These are phyloP conservation scores for Asterochloris sp. DNA, from an alignment of 139 green algal genomes.

Conservation along the genomic window DNA sequence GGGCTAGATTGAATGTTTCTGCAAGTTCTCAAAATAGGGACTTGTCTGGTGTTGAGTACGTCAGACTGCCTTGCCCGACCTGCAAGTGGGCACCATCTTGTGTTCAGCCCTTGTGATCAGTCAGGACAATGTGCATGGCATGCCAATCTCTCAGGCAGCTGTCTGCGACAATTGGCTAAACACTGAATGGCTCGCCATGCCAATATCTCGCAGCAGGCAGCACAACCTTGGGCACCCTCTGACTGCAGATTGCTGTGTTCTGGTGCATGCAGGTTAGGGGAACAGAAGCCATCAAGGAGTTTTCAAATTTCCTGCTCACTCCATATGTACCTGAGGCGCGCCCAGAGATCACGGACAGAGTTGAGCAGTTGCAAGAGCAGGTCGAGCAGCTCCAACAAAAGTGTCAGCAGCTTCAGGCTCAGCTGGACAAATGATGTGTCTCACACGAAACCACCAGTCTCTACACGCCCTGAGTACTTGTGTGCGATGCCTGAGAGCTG, in stretches of 20 bases:
- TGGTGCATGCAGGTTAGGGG: slow-evolving; percentile 53
- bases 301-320: slow-evolving; percentile 62
- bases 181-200: too few relatives aligned
- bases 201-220: too few relatives aligned
- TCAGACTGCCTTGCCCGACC: too few relatives aligned
- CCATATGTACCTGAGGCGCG: slow-evolving; percentile 40
- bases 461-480: not conserved
- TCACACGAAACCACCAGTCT: not conserved
- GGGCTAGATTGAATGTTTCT: too few relatives aligned
- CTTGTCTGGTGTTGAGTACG: too few relatives aligned
- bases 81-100: not conserved
- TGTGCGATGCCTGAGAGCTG: not conserved
- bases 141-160: not conserved
- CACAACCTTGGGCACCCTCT: too few relatives aligned
- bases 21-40: too few relatives aligned
- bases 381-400: slow-evolving; percentile 7
- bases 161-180: too few relatives aligned
- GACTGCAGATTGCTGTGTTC: not conserved
- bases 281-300: slow-evolving; percentile 58
- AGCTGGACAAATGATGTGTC: not conserved
- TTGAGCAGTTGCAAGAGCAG: slow-evolving; percentile 17
- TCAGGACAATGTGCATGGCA: not conserved
- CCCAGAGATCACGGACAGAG: slow-evolving; percentile 2
- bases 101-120: not conserved
- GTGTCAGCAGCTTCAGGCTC: slow-evolving; percentile 9